Evolutionary conservation across 768 basidiomycete species (phyloP).

Genomic region (Lentinula aciculospora): DNA sequence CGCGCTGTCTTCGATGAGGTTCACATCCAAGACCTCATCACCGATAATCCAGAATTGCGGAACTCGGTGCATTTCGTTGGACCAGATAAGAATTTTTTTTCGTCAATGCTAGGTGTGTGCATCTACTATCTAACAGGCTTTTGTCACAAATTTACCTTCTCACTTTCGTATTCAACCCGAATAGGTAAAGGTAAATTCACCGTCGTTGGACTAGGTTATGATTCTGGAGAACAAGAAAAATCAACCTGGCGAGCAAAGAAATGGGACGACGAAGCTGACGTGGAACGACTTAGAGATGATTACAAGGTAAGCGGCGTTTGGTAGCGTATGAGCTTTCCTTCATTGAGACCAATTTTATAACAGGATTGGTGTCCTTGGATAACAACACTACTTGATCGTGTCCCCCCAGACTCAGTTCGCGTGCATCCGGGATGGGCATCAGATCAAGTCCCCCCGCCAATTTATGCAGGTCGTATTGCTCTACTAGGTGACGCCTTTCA

Average conservation of each 20-base stretch:
- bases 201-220: background rate
- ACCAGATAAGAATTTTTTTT: constrained; percentile 3
- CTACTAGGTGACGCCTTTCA: constrained; percentile 2
- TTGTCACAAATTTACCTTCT: background rate
- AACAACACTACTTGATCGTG: background rate
- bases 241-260: background rate
- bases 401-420: background rate
- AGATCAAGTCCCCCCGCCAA: background rate
- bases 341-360: background rate
- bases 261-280: background rate
- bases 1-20: background rate
- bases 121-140: background rate
- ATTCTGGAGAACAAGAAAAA: background rate
- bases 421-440: background rate
- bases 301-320: background rate
- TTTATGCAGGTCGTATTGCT: background rate
- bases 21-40: background rate
- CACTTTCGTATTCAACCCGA: too few relatives aligned
- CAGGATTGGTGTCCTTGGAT: background rate
- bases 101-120: background rate
- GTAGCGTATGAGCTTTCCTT: too few relatives aligned
- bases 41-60: background rate
- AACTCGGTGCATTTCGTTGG: constrained; percentile 2
- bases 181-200: constrained; percentile 1
- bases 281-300: background rate